These are phyloP conservation scores for Biscogniauxia marginata DNA, from an alignment of 2,329 filamentous ascomycete genomes.

Conservation along the genomic window DNA sequence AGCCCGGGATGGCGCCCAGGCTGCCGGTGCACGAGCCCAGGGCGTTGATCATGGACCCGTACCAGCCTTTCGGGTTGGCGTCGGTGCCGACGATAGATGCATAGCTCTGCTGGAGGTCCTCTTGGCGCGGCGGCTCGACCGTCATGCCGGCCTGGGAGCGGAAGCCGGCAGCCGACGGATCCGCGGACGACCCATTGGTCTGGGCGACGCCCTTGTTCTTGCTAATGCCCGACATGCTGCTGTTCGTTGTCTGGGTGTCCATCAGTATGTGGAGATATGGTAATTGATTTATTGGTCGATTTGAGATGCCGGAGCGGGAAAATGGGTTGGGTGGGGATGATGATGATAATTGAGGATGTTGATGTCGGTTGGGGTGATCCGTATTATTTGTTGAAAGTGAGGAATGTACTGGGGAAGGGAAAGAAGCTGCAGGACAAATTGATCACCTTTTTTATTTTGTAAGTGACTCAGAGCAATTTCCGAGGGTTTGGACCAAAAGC, in stretches of 20 bases:
- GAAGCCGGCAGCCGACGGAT: constrained; percentile 39
- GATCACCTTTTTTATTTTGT: background rate
- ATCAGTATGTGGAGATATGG: background rate
- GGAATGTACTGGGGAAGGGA: too few species aligned
- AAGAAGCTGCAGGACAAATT: background rate
- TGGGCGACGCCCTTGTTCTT: constrained; percentile 23
- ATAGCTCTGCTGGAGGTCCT: constrained; percentile 83
- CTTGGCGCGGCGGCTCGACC: constrained; percentile 76
- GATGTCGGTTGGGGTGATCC: too few species aligned
- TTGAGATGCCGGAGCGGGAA: too few species aligned
- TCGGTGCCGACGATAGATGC: constrained; percentile 65
- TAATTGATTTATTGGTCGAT: too few species aligned
- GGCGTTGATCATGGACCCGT: constrained; percentile 75
- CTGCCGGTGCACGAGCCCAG: constrained; percentile 75
- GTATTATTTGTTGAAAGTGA: too few species aligned
- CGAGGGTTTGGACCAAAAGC: background rate
- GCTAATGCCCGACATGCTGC: background rate
- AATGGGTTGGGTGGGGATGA: too few species aligned
- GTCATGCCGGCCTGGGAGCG: constrained; percentile 56
- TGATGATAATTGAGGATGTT: too few species aligned
- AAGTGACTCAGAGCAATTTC: background rate
- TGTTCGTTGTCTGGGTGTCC: constrained; percentile 1
- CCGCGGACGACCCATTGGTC: constrained; percentile 19
- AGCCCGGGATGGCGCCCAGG: constrained; percentile 85
- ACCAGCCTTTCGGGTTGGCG: constrained; percentile 78